Percentiles rank a stretch among this genome's conserved stretches.
Evolutionary conservation across 768 basidiomycete species (phyloP).

Genomic region (Suillus occidentalis): DNA sequence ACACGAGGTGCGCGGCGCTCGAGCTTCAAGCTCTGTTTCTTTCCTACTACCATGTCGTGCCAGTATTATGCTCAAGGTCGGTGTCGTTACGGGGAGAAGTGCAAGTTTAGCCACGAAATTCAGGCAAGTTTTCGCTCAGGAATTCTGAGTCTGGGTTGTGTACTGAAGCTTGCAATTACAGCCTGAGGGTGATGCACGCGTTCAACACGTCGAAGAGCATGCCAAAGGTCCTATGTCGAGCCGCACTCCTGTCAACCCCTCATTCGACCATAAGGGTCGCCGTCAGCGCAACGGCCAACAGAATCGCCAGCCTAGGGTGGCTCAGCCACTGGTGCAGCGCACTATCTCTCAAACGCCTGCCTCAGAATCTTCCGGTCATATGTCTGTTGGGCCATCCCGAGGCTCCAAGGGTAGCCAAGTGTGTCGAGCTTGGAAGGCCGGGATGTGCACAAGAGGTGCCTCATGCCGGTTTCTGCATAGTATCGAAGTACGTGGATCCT

Average conservation of each 20-base stretch:
- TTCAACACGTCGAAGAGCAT: not conserved
- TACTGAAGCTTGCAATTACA: constrained; percentile 4
- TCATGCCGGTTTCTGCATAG: constrained; percentile 38
- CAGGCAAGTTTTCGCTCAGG: constrained; percentile 7
- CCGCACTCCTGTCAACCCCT: not conserved
- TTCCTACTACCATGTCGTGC: constrained; percentile 13
- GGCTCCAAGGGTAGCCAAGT: constrained; percentile 19
- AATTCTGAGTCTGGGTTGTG: not conserved
- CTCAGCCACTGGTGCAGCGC: not conserved
- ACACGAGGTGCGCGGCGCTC: not conserved
- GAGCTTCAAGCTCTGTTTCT: not conserved
- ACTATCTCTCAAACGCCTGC: not conserved
- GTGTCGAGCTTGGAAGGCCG: constrained; percentile 37
- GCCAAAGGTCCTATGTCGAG: no score
- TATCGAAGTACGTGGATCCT: constrained; percentile 26
- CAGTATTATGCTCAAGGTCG: constrained; percentile 22
- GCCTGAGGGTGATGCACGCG: constrained; percentile 1
- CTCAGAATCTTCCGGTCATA: not conserved
- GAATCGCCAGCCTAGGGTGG: not conserved
- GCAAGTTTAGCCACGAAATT: constrained; percentile 25
- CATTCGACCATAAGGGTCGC: not conserved
- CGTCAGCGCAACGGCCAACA: not conserved
- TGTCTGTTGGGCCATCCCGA: constrained; percentile 14
- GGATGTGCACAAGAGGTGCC: constrained; percentile 36
- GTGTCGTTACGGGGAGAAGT: constrained; percentile 29